A percentile compares a stretch with the other conserved stretches of the same genome.
These are phyloP conservation scores for Hyaloperonospora arabidopsidis DNA, from an alignment of 352 stramenopile genomes.

Conservation along the genomic window DNA sequence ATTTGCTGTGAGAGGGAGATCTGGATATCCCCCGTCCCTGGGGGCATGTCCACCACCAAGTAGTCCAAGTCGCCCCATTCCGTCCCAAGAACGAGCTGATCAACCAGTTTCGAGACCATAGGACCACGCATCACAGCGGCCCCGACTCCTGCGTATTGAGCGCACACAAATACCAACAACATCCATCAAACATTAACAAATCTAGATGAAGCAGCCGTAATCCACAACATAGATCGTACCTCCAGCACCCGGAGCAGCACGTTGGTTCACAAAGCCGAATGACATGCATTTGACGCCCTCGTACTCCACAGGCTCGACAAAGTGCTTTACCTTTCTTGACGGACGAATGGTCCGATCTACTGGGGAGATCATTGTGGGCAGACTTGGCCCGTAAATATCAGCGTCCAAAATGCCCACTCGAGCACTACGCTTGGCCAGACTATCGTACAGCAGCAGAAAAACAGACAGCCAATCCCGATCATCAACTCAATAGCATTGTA, in stretches of 20 bases:
- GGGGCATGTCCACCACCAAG: slow-evolving; percentile 97
- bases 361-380: slow-evolving; percentile 94
- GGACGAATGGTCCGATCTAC: slow-evolving; percentile 58
- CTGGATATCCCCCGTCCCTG: slow-evolving; percentile 98
- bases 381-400: slow-evolving; percentile 97
- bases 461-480: background rate
- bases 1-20: slow-evolving; percentile 97
- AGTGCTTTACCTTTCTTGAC: slow-evolving; percentile 61
- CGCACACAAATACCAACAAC: too few relatives aligned
- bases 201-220: background rate
- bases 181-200: background rate
- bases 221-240: slow-evolving; percentile 19
- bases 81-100: slow-evolving; percentile 93
- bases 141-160: slow-evolving; percentile 37
- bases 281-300: slow-evolving; percentile 90
- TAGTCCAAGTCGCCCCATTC: slow-evolving; percentile 99
- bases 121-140: slow-evolving; percentile 94
- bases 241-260: slow-evolving; percentile 65
- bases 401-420: slow-evolving; percentile 97
- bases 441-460: slow-evolving; percentile 17
- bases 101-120: slow-evolving; percentile 97
- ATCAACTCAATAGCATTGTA: background rate
- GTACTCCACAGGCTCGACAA: slow-evolving; percentile 77
- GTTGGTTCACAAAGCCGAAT: slow-evolving; percentile 88
- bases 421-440: slow-evolving; percentile 83